Evolutionary conservation across 306 rosid species (phyloP).

Genomic region (Potentilla sterilis): DNA sequence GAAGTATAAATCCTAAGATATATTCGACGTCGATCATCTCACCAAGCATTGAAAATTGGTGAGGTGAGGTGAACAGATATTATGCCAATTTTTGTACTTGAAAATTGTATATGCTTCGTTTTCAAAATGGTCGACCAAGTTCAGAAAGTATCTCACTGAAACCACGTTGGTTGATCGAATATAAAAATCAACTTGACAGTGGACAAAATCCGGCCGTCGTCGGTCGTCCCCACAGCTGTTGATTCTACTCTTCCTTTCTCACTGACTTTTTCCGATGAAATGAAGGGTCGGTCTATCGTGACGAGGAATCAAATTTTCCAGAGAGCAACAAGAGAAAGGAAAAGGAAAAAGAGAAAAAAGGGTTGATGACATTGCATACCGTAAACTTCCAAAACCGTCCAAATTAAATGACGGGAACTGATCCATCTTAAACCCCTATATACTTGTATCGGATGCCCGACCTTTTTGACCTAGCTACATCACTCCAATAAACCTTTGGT

Average conservation of each 20-base stretch:
- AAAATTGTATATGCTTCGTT: neutral
- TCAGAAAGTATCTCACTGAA: neutral
- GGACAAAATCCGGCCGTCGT: neutral
- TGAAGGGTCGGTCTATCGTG: neutral
- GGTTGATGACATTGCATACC: neutral
- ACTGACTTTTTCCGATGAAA: neutral
- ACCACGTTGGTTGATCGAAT: neutral
- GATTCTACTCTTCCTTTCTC: neutral
- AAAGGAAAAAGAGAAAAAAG: neutral
- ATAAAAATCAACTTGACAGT: neutral
- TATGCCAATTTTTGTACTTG: neutral
- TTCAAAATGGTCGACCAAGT: neutral
- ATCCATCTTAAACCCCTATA: neutral
- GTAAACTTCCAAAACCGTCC: neutral
- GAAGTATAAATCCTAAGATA: neutral
- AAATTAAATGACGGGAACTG: neutral
- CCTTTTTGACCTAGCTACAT: neutral
- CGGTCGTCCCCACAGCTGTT: neutral
- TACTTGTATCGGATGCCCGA: neutral
- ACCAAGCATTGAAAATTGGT: neutral
- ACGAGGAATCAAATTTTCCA: conserved; percentile 1
- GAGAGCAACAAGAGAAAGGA: neutral
- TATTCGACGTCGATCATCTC: neutral
- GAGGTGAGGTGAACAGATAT: neutral
- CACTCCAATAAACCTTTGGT: neutral